Evolutionary conservation across 345 rosid genomes (phyloP).

Genomic region (Stellera chamaejasme): DNA sequence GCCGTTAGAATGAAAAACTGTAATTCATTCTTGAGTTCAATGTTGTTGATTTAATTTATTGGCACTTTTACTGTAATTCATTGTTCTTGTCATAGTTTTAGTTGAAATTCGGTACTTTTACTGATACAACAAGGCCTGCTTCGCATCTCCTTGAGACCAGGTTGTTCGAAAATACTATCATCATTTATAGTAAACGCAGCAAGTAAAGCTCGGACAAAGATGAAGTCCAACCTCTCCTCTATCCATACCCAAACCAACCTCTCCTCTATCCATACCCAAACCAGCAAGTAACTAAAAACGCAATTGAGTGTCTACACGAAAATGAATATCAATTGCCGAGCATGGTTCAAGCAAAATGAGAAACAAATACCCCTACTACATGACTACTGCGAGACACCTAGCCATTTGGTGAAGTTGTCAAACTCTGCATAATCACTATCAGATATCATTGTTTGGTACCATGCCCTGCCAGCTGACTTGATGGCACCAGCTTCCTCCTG

Average conservation of each 20-base stretch:
- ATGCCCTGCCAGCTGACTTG: conserved; percentile 82
- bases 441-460: conserved; percentile 87
- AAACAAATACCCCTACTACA: conserved; percentile 3
- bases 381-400: conserved; percentile 57
- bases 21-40: too few species aligned
- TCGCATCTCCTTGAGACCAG: too few species aligned
- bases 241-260: conserved; percentile 3
- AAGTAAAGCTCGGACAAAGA: too few species aligned
- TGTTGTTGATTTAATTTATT: too few species aligned
- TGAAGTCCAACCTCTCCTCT: background rate
- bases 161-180: too few species aligned
- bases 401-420: conserved; percentile 81
- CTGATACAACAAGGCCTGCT: too few species aligned
- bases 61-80: too few species aligned
- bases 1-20: too few species aligned
- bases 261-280: conserved; percentile 2
- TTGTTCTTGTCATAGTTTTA: too few species aligned
- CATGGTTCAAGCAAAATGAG: background rate
- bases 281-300: background rate
- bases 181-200: too few species aligned
- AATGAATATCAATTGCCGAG: conserved; percentile 3
- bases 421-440: conserved; percentile 88
- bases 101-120: too few species aligned
- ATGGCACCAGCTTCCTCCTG: conserved; percentile 76
- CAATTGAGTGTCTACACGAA: background rate